Percentiles rank a stretch among this genome's conserved stretches.
phyloP scores from a whole-genome alignment of 2,329 filamentous ascomycete genomes.

The Aureobasidium zeae region DNA sequence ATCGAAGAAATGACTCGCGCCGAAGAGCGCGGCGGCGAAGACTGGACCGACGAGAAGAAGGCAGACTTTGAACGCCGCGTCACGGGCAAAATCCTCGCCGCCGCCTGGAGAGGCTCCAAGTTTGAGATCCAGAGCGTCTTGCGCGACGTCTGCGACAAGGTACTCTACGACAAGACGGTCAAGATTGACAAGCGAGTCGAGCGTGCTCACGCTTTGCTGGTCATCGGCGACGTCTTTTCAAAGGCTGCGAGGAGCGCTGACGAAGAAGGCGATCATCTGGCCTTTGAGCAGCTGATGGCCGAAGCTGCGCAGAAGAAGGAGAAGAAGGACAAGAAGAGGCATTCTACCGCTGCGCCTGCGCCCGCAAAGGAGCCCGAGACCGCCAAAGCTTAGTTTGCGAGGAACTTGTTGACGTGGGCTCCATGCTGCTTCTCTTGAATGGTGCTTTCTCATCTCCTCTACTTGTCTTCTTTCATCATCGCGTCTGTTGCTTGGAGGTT shows the following conservation, averaged over 20 bases:
- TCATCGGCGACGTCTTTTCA: slow-evolving; percentile 80
- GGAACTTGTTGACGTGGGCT: too few relatives aligned
- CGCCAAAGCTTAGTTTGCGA: not conserved
- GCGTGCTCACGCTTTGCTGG: slow-evolving; percentile 77
- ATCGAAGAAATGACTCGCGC: slow-evolving; percentile 98
- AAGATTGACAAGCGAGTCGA: slow-evolving; percentile 77
- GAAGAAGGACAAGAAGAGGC: slow-evolving; percentile 50
- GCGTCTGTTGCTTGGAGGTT: too few relatives aligned
- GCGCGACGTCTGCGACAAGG: slow-evolving; percentile 83
- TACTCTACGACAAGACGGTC: slow-evolving; percentile 72
- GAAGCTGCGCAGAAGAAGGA: slow-evolving; percentile 95
- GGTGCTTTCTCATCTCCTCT: too few relatives aligned
- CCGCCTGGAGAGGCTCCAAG: slow-evolving; percentile 91
- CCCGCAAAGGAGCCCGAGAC: not conserved
- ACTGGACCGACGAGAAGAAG: slow-evolving; percentile 97
- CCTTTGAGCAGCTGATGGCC: slow-evolving; percentile 94
- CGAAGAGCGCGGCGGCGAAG: slow-evolving; percentile 88
- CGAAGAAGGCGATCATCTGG: slow-evolving; percentile 97
- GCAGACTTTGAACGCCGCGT: slow-evolving; percentile 91
- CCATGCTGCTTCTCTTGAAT: too few relatives aligned
- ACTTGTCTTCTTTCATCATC: too few relatives aligned
- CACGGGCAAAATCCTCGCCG: slow-evolving; percentile 94
- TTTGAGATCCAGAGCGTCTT: slow-evolving; percentile 97
- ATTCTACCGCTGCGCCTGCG: slow-evolving; percentile 18
- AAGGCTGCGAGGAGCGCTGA: slow-evolving; percentile 64